phyloP scores from a whole-genome alignment of 805 yeast species.

The Pichia deserticola region DNA sequence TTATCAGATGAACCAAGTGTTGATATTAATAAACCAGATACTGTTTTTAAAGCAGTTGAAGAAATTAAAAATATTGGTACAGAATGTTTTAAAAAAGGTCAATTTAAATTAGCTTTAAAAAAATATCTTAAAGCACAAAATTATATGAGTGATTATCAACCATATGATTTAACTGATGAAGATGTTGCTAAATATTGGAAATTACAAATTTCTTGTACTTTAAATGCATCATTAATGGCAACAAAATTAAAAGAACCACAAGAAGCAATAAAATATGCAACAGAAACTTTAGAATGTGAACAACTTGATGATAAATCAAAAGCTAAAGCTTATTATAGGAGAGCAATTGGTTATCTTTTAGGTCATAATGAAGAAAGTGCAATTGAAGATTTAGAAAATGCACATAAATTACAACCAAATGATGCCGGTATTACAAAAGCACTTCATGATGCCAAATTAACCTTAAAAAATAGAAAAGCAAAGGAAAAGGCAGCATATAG shows the following conservation, averaged over 20 bases:
- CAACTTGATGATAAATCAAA: conserved; percentile 54
- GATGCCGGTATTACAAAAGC: conserved; percentile 70
- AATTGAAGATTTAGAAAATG: conserved; percentile 54
- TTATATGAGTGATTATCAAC: conserved; percentile 66
- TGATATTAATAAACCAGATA: conserved; percentile 49
- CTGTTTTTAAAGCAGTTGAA: conserved; percentile 59
- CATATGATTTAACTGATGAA: conserved; percentile 55
- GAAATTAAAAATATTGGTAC: conserved; percentile 75
- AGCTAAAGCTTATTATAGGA: conserved; percentile 82
- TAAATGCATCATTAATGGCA: conserved; percentile 71
- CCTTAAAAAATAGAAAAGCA: conserved; percentile 46
- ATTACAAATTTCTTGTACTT: conserved; percentile 54
- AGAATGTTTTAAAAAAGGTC: conserved; percentile 57
- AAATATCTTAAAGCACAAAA: conserved; percentile 71
- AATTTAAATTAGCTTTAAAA: conserved; percentile 45
- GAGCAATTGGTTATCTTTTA: conserved; percentile 65
- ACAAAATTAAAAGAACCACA: conserved; percentile 52
- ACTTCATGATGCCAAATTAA: conserved; percentile 47
- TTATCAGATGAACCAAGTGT: conserved; percentile 68
- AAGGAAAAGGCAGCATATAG: conserved; percentile 70
- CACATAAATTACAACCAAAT: conserved; percentile 53
- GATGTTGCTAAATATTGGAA: conserved; percentile 42
- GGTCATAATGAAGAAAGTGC: conserved; percentile 68
- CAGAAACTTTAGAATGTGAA: conserved; percentile 58
- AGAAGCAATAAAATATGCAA: conserved; percentile 51